Conservation (phyloP, 805 yeast genomes). For the Tetrapisispora iriomotensis region DNA sequence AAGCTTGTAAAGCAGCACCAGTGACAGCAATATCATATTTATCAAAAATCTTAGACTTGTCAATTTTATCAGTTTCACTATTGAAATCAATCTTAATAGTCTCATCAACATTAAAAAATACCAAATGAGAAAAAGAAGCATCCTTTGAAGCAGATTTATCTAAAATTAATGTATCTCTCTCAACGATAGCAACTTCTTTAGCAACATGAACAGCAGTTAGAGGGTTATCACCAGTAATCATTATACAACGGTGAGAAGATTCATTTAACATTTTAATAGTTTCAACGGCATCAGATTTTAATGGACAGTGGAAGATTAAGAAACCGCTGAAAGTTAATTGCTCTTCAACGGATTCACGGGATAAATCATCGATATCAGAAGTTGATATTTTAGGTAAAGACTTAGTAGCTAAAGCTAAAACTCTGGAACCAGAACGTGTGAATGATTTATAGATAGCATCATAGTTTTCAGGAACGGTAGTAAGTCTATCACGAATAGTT, state of each 20-base stretch:
- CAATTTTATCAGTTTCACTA: constrained; percentile 33
- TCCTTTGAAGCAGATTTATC: constrained; percentile 58
- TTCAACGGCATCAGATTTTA: constrained; percentile 86
- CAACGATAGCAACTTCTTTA: constrained; percentile 79
- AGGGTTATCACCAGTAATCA: constrained; percentile 99
- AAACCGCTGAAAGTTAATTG: constrained; percentile 79
- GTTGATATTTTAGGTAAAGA: constrained; percentile 45
- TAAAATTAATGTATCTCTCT: constrained; percentile 72
- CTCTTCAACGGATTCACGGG: constrained; percentile 69
- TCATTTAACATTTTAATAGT: constrained; percentile 88
- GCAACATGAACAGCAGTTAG: constrained; percentile 98
- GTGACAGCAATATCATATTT: constrained; percentile 82
- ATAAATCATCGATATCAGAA: constrained; percentile 45
- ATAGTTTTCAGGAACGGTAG: constrained; percentile 61
- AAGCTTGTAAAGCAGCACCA: constrained; percentile 72
- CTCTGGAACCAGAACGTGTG: constrained; percentile 94
- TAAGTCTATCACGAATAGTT: constrained; percentile 72
- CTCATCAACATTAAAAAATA: constrained; percentile 82
- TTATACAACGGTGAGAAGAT: constrained; percentile 88
- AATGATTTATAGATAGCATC: constrained; percentile 81
- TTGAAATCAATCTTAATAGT: constrained; percentile 58
- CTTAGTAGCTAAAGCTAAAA: constrained; percentile 88
- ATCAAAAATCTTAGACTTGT: constrained; percentile 40
- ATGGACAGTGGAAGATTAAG: constrained; percentile 93
- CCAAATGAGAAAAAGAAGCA: constrained; percentile 34